phyloP scores from a whole-genome alignment of 495 filamentous ascomycete species.

The Hypomontagnella monticulosa region DNA sequence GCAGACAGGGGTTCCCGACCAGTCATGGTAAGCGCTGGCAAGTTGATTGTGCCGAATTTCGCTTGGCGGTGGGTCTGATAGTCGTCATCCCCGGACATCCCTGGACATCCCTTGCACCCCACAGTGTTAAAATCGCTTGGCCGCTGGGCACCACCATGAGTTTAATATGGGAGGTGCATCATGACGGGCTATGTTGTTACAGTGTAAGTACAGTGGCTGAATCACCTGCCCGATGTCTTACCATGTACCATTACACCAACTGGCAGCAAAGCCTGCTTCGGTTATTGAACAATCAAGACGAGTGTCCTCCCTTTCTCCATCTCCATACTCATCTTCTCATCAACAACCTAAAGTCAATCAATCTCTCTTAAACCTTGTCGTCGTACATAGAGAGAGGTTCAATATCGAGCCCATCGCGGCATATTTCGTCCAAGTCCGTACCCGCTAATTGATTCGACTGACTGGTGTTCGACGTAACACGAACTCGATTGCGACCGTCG shows the following conservation, averaged over 20 bases:
- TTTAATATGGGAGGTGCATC: constrained; percentile 6
- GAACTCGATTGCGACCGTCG: neutral
- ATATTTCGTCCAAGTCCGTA: constrained; percentile 6
- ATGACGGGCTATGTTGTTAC: constrained; percentile 7
- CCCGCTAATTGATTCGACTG: neutral
- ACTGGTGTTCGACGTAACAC: constrained; percentile 8
- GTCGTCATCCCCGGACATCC: constrained; percentile 28
- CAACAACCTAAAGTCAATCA: neutral
- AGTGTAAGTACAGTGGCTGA: constrained; percentile 18
- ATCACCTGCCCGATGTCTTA: constrained; percentile 23
- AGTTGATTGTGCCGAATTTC: constrained; percentile 15
- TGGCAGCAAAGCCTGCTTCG: neutral
- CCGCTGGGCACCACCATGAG: constrained; percentile 1
- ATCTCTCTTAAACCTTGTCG: constrained; percentile 10
- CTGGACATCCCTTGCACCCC: constrained; percentile 3
- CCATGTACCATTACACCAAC: constrained; percentile 7
- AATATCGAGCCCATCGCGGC: neutral
- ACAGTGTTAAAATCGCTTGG: constrained; percentile 16
- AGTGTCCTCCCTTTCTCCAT: constrained; percentile 3
- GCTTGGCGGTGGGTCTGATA: constrained; percentile 24
- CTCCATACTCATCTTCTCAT: neutral
- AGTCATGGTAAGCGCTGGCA: constrained; percentile 11
- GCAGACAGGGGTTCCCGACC: constrained; percentile 6
- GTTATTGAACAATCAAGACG: constrained; percentile 3
- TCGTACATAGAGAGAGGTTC: constrained; percentile 5